A percentile compares a stretch with the other conserved stretches of the same genome.
phyloP scores from a whole-genome alignment of 164 flowering plant species.

The Sextonia rubra region DNA sequence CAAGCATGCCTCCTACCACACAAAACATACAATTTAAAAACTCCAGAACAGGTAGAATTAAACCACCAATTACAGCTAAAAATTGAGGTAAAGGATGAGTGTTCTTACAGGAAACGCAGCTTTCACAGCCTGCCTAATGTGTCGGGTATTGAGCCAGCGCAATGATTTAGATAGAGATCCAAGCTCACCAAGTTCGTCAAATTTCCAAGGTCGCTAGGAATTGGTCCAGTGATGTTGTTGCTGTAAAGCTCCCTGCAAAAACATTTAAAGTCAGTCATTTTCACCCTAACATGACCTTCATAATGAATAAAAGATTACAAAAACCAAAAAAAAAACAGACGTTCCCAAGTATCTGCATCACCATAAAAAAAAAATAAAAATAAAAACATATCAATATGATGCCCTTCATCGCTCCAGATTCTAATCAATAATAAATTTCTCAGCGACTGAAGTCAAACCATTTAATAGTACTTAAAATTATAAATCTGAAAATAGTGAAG shows the following conservation, averaged over 20 bases:
- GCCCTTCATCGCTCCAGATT: too few species aligned
- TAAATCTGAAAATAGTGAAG: too few species aligned
- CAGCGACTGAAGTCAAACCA: too few species aligned
- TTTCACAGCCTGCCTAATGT: slow-evolving; percentile 73
- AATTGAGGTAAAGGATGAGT: slow-evolving; percentile 13
- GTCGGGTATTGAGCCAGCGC: slow-evolving; percentile 76
- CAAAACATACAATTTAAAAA: neutral
- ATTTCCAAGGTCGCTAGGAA: slow-evolving; percentile 88
- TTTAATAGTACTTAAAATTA: too few species aligned
- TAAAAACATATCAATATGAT: too few species aligned
- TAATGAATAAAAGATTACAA: neutral
- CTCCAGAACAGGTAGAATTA: neutral
- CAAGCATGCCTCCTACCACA: neutral
- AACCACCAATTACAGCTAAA: neutral
- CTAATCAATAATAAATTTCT: too few species aligned
- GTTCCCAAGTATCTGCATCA: neutral
- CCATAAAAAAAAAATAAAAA: too few species aligned
- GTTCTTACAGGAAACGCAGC: slow-evolving; percentile 78
- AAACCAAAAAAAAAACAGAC: neutral
- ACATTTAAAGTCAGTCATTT: neutral
- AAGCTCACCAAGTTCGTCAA: slow-evolving; percentile 91
- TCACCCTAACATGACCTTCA: neutral
- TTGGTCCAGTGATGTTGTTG: slow-evolving; percentile 73
- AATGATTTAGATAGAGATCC: slow-evolving; percentile 89
- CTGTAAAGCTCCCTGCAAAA: slow-evolving; percentile 83